Base-by-base conservation (phyloP, 2,329 filamentous ascomycete genomes). In the Microsporum ferrugineum region DNA sequence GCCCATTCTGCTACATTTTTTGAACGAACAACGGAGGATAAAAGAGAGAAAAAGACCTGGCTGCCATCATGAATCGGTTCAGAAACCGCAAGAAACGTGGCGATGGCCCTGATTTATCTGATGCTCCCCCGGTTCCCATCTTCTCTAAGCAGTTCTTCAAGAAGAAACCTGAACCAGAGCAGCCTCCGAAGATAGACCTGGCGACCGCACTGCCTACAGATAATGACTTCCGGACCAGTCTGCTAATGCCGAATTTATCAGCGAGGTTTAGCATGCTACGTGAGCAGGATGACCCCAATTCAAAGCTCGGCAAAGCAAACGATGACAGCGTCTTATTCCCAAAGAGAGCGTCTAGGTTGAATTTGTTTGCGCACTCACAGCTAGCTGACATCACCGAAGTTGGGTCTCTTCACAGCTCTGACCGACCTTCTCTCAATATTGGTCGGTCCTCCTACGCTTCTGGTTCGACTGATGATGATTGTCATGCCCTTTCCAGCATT, bases 221-320 rank as follows among this genome's bases (percentile, higher is more conserved):
- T 55, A 90, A 97, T 73, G 87, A 97, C 70, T 97, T 99, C 74
- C 85, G 94, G 61, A 99, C 94, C 2, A 97, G 94, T 78, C 78
- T 99, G 62, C 80, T 99, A 64, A 95, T 99, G 92, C 91, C 90
- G 0, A 92, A 91, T 47, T 81, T 99, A 3, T 97, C 92, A 0
- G 90, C 91, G 10, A 86, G 94, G 5, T 99, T 99, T 73, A 97
- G 92, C 67, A 97, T 97, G 92, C 78, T 97, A 36, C 82, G 90
- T 68, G 92, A 96, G 73, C 92, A 96, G 72, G 91, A 96, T 71
- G 91, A 96, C 69, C 92, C 92, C 0, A 87, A 79, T 64, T 92
- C 90, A 1, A 88, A 91, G 72, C 82, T 96, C 36, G 92, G 92
- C 62, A 96, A 97, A 74, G 92, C 92, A 14, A 94, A 88, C 73